phyloP scores from a whole-genome alignment of 352 stramenopile species.

The Pythium phragmiticola region DNA sequence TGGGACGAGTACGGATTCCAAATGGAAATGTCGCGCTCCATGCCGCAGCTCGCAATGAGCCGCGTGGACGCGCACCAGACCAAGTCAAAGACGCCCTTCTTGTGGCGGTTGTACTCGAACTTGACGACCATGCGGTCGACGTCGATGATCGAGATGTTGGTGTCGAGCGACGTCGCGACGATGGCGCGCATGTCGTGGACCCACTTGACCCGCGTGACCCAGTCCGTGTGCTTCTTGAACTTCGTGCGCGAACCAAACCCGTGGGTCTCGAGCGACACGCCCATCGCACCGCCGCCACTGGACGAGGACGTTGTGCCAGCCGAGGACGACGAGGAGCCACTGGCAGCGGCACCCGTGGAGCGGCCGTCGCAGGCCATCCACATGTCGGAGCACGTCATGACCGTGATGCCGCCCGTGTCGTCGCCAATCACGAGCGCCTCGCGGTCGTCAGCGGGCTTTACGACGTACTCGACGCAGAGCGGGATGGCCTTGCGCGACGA shows the following conservation, averaged over 20 bases:
- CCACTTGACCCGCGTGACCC: conserved; percentile 83
- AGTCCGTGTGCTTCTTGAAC: conserved; percentile 82
- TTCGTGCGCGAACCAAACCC: conserved; percentile 68
- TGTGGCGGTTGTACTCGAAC: conserved; percentile 80
- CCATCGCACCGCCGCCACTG: conserved; percentile 23
- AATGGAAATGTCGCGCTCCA: conserved; percentile 86
- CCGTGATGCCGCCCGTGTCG: conserved; percentile 69
- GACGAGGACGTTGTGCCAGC: background rate
- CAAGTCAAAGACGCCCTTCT: conserved; percentile 82
- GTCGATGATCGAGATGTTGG: conserved; percentile 81
- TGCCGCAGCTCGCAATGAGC: conserved; percentile 78
- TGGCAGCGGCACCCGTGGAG: conserved; percentile 26
- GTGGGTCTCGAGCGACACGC: conserved; percentile 53
- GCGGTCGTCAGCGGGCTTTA: conserved; percentile 66
- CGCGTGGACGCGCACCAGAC: conserved; percentile 74
- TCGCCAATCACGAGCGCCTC: conserved; percentile 79
- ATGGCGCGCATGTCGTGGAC: conserved; percentile 79
- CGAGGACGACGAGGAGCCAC: conserved; percentile 1
- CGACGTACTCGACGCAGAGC: conserved; percentile 77
- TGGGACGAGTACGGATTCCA: conserved; percentile 90
- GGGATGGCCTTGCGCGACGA: conserved; percentile 77
- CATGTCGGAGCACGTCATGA: conserved; percentile 68
- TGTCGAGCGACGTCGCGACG: conserved; percentile 76
- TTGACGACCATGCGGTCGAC: conserved; percentile 79
- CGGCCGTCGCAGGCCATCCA: conserved; percentile 72